Percentiles rank a stretch among this genome's conserved stretches.
Evolutionary conservation across 2,329 filamentous ascomycete species (phyloP).

Genomic region (Orbilia quercus): DNA sequence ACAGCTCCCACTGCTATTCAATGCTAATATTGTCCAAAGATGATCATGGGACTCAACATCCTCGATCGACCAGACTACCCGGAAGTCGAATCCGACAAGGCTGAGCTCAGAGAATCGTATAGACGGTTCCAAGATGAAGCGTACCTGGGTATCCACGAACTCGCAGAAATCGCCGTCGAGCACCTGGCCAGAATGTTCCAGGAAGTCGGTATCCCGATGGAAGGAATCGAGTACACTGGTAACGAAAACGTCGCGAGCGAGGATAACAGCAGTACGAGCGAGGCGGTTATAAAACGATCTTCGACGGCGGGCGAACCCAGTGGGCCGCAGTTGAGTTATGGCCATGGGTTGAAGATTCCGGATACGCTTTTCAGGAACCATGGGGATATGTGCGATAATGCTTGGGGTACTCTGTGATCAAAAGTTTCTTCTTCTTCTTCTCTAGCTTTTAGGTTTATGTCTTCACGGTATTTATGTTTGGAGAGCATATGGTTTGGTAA

Average conservation of each 20-base stretch:
- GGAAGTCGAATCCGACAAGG: slow-evolving; percentile 46
- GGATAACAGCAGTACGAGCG: neutral
- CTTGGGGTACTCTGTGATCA: slow-evolving; percentile 41
- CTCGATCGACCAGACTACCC: slow-evolving; percentile 39
- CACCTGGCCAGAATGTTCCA: slow-evolving; percentile 45
- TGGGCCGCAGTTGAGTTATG: slow-evolving; percentile 42
- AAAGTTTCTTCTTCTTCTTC: neutral
- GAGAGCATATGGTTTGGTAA: neutral
- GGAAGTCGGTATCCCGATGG: slow-evolving; percentile 46
- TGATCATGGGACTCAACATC: slow-evolving; percentile 51
- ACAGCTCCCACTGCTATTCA: neutral
- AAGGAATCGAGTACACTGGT: slow-evolving; percentile 36
- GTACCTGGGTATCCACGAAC: slow-evolving; percentile 45
- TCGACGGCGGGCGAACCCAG: slow-evolving; percentile 4
- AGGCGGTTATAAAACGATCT: slow-evolving; percentile 1
- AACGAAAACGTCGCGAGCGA: neutral
- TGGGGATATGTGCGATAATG: slow-evolving; percentile 49
- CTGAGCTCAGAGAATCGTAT: slow-evolving; percentile 46
- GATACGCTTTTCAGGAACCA: slow-evolving; percentile 48
- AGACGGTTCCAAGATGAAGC: slow-evolving; percentile 49
- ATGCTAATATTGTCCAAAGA: slow-evolving; percentile 11
- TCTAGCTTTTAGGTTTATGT: too few species aligned
- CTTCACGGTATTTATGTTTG: too few species aligned
- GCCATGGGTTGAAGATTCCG: slow-evolving; percentile 43
- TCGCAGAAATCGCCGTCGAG: slow-evolving; percentile 46